Percentiles rank a stretch among this genome's conserved stretches.
Conservation (phyloP, 2,329 filamentous ascomycete genomes). For the Fusarium odoratissimum region DNA sequence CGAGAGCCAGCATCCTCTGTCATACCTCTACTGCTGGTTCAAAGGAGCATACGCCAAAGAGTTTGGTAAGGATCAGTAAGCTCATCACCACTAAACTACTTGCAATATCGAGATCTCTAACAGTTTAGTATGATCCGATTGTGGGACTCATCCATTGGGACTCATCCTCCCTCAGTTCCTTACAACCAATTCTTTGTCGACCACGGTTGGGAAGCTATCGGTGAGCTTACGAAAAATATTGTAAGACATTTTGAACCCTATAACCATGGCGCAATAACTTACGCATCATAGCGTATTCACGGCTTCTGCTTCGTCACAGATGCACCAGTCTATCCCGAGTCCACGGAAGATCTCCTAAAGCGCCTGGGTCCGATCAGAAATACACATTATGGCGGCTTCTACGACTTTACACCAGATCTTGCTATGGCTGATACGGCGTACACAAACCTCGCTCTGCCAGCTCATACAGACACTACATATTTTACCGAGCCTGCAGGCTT, state of each 20-base stretch:
- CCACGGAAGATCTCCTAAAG: constrained; percentile 62
- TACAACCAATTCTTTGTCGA: constrained; percentile 69
- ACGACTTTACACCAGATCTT: constrained; percentile 90
- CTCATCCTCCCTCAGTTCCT: constrained; percentile 66
- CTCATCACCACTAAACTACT: neutral
- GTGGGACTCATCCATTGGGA: constrained; percentile 50
- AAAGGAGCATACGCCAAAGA: constrained; percentile 24
- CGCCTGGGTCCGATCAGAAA: constrained; percentile 85
- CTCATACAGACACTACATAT: constrained; percentile 96
- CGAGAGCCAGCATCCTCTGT: constrained; percentile 73
- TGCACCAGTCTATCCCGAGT: constrained; percentile 61
- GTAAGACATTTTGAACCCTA: constrained; percentile 53
- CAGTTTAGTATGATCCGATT: constrained; percentile 15
- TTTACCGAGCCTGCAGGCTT: constrained; percentile 92
- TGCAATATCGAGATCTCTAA: constrained; percentile 8
- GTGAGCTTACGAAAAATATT: constrained; percentile 72
- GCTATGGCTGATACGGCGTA: constrained; percentile 92
- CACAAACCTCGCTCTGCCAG: constrained; percentile 82
- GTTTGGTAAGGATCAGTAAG: constrained; percentile 41
- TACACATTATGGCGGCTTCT: constrained; percentile 87
- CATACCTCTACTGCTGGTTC: constrained; percentile 44
- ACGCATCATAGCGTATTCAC: constrained; percentile 64
- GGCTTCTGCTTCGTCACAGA: constrained; percentile 83
- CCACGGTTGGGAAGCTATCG: constrained; percentile 61
- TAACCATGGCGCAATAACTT: constrained; percentile 5